Evolutionary conservation across 1,139 yeast species (phyloP), one percentile per base, ranked within the genome.

Genomic region (Tardiomyces depauwii): DNA sequence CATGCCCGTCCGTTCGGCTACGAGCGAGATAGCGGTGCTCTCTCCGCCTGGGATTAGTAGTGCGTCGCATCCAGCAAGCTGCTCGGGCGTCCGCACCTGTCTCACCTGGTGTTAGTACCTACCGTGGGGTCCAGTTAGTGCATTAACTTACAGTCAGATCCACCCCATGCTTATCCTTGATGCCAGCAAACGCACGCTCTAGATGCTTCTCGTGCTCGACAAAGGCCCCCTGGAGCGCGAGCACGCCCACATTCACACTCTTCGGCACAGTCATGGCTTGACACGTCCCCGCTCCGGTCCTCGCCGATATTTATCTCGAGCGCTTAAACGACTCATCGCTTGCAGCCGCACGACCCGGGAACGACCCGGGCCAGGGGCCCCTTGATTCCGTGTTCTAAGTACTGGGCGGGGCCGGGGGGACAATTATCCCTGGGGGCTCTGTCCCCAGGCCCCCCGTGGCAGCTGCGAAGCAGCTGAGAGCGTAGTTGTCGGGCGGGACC

Each of bases 171-270:
- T 47, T 38, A 46, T 47, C 18, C 18, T 52, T 42, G 40, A 51
- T 48, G 19, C 42, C 49, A 13, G 54, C 50, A 7, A 69, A 61
- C 2, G 79, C 75, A 32, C 59, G 55, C 32, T 68, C 59, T 45
- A 82, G 67, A 55, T 76, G 78, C 2, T 69, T 63, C n/a, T 80
- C 64, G 60, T 85, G 94, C 59, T 85, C 94, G 18, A 67, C 61
- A 57, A 82, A 85, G 0, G 94, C 91, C 2, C 95, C 94, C 59
- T 85, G 94, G 25, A 85, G 72, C 0, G 93, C 87, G 47, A 85
- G 65, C 0, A 84, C 89, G 1, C 94, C 94, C 9, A 85, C 70
- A 7, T 14, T 30, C 16, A 30, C 36, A 13, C 16, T 30, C 11
- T 30, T 30, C 5, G 36, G n/a, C 16, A 30, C 36, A 13, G 36